phyloP scores from a whole-genome alignment of 805 yeast genomes.

The Nakazawaea pomicola region DNA sequence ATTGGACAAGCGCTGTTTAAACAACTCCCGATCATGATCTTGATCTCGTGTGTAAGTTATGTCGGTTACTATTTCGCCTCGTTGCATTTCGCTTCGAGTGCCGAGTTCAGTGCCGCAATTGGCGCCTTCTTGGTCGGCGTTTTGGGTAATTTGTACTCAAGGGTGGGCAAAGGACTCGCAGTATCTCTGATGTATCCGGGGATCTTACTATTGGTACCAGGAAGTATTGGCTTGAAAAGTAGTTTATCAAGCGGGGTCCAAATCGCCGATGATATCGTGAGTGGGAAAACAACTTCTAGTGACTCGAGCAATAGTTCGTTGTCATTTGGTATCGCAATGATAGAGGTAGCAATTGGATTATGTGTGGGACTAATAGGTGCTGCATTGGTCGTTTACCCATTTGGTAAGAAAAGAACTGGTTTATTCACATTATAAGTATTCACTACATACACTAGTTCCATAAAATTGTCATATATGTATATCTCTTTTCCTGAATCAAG shows the following conservation, averaged over 20 bases:
- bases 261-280: constrained; percentile 56
- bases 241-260: constrained; percentile 66
- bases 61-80: constrained; percentile 69
- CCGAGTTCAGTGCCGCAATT: constrained; percentile 74
- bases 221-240: constrained; percentile 78
- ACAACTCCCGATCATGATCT: constrained; percentile 70
- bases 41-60: constrained; percentile 66
- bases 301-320: constrained; percentile 19
- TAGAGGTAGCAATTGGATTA: constrained; percentile 78
- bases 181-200: constrained; percentile 89
- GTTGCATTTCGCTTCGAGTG: constrained; percentile 53
- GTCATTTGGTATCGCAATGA: constrained; percentile 70
- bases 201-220: constrained; percentile 79
- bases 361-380: constrained; percentile 85
- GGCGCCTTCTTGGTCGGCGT: constrained; percentile 82
- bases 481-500: too few species aligned
- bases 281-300: constrained; percentile 25
- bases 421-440: constrained; percentile 58
- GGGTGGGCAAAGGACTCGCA: constrained; percentile 79
- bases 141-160: constrained; percentile 72
- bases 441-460: too few species aligned
- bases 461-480: too few species aligned
- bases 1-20: constrained; percentile 71
- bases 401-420: constrained; percentile 76
- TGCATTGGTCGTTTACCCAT: constrained; percentile 75